Conservation (phyloP, 306 rosid species). For the Rosa chinensis region DNA sequence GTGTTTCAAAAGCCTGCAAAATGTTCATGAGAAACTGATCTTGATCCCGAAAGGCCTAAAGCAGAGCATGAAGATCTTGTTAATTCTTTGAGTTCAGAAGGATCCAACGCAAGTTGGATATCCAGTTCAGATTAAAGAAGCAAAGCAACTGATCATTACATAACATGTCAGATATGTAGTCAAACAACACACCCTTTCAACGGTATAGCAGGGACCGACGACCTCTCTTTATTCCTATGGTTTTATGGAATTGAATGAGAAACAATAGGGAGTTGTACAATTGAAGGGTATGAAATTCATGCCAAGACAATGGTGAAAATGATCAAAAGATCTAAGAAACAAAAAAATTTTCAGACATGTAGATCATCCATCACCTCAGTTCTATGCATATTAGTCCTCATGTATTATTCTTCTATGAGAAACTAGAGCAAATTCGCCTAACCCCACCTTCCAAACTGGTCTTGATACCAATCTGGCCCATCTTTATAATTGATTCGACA, state of each 20-base stretch:
- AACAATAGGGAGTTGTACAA: not conserved
- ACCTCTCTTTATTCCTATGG: not conserved
- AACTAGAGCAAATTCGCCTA: constrained; percentile 52
- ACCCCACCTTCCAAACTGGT: constrained; percentile 55
- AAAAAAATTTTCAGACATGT: not conserved
- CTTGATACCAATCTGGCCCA: constrained; percentile 88
- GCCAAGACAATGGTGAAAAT: not conserved
- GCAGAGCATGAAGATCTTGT: too few relatives aligned
- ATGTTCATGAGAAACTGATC: too few relatives aligned
- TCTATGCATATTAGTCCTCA: not conserved
- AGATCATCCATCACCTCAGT: not conserved
- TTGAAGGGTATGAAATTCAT: not conserved
- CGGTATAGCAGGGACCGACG: not conserved
- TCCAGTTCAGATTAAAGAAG: not conserved
- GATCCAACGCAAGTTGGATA: too few relatives aligned
- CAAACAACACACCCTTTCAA: not conserved
- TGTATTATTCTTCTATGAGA: constrained; percentile 26
- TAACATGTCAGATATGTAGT: not conserved
- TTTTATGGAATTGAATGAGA: not conserved
- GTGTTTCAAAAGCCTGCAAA: too few relatives aligned
- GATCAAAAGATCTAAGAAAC: not conserved
- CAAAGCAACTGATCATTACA: not conserved
- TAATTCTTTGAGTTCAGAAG: too few relatives aligned
- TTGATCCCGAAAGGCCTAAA: too few relatives aligned
- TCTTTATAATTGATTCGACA: constrained; percentile 50